These are phyloP conservation scores for Debaryomycetaceae sp. DNA, from an alignment of 1,139 yeast genomes.

Conservation along the genomic window DNA sequence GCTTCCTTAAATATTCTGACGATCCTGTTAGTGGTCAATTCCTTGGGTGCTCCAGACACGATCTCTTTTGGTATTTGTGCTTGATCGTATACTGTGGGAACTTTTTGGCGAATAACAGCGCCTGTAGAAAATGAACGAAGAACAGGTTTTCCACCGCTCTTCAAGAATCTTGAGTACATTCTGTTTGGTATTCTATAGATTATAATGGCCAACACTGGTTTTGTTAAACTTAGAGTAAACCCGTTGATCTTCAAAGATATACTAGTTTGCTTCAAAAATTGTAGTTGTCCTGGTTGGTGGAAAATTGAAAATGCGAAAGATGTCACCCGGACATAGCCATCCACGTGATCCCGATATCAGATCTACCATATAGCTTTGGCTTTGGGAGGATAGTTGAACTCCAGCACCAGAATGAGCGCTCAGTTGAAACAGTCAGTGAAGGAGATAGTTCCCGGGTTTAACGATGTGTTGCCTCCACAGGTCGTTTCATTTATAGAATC, in stretches of 20 bases:
- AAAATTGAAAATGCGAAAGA: conserved; percentile 2
- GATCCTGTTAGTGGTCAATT: conserved; percentile 57
- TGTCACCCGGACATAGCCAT: conserved; percentile 8
- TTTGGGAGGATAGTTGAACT: background rate
- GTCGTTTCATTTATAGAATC: conserved; percentile 48
- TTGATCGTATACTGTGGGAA: conserved; percentile 18
- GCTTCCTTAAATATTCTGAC: conserved; percentile 78
- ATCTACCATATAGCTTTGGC: background rate
- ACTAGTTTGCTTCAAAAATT: too few species aligned
- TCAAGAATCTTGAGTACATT: background rate
- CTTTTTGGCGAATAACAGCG: conserved; percentile 13
- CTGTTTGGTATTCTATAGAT: too few species aligned
- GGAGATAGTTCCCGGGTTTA: conserved; percentile 50
- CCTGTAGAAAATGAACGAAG: conserved; percentile 22
- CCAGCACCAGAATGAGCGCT: conserved; percentile 1
- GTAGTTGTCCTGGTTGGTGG: conserved; percentile 21
- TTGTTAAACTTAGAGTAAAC: too few species aligned
- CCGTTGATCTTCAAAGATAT: background rate
- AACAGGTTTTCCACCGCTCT: background rate
- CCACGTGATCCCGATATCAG: background rate
- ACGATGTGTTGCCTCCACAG: conserved; percentile 46
- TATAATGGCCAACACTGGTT: too few species aligned
- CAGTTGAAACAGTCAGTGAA: conserved; percentile 33
- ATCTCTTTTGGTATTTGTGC: conserved; percentile 48
- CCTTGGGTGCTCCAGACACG: conserved; percentile 79